These are phyloP conservation scores for Eutrema yunnanense DNA, from an alignment of 345 rosid species.

Conservation along the genomic window DNA sequence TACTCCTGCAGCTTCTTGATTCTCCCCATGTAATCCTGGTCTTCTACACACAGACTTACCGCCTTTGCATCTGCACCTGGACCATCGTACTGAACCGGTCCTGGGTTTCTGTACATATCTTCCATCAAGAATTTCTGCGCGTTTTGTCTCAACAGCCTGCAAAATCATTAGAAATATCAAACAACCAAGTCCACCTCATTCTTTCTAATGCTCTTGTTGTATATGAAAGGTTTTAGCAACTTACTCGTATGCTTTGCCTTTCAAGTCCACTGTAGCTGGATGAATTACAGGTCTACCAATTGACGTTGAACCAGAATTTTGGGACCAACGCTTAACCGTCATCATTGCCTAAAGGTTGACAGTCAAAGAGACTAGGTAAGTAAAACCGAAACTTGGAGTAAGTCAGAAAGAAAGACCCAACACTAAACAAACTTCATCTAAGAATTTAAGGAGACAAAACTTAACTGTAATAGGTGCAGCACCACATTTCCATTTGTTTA, in stretches of 20 bases:
- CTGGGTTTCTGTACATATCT: slow-evolving; percentile 91
- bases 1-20: slow-evolving; percentile 85
- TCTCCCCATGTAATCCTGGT: slow-evolving; percentile 97
- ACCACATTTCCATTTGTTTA: slow-evolving; percentile 91
- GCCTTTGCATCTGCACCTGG: slow-evolving; percentile 93
- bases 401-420: neutral
- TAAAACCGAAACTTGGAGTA: neutral
- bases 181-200: neutral
- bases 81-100: slow-evolving; percentile 90
- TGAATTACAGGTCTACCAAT: slow-evolving; percentile 88
- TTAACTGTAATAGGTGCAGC: slow-evolving; percentile 91
- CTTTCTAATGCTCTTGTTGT: neutral
- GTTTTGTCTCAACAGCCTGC: slow-evolving; percentile 73
- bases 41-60: slow-evolving; percentile 76
- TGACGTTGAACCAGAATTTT: slow-evolving; percentile 56
- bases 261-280: slow-evolving; percentile 87
- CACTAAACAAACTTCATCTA: neutral
- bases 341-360: slow-evolving; percentile 64
- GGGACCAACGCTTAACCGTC: slow-evolving; percentile 92
- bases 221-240: slow-evolving; percentile 34
- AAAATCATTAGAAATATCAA: neutral
- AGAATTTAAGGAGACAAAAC: slow-evolving; percentile 19
- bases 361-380: slow-evolving; percentile 6
- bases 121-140: slow-evolving; percentile 71
- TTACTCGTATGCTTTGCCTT: slow-evolving; percentile 93